Evolutionary conservation across 345 rosid species (phyloP).

Genomic region (Populus deltoides): DNA sequence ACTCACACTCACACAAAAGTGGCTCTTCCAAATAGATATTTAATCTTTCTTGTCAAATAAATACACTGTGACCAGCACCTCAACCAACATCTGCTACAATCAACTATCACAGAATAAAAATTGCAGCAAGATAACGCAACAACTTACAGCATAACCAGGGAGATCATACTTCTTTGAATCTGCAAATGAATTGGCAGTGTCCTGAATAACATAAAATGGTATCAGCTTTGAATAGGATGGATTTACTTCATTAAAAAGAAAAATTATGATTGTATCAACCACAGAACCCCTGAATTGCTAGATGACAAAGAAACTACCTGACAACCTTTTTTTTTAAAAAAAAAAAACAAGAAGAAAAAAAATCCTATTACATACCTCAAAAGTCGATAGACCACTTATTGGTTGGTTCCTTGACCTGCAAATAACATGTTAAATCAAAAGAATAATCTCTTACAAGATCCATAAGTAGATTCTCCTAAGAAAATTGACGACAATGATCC

Average conservation of each 20-base stretch:
- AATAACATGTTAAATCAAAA: conserved; percentile 16
- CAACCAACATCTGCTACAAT: neutral
- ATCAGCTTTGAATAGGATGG: neutral
- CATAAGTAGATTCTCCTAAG: neutral
- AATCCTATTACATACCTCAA: conserved; percentile 37
- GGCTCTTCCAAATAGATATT: neutral
- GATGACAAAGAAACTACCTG: neutral
- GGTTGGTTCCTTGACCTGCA: conserved; percentile 37
- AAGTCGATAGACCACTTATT: conserved; percentile 28
- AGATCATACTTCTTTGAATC: conserved; percentile 63
- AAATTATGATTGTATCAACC: neutral
- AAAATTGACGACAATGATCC: neutral
- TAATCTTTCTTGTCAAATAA: neutral
- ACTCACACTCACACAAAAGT: neutral
- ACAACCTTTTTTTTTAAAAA: neutral
- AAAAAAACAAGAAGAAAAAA: neutral
- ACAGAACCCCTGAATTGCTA: neutral
- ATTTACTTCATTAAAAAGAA: neutral
- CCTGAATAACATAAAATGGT: conserved; percentile 37
- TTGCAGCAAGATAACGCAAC: neutral
- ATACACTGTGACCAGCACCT: neutral
- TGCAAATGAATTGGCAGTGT: conserved; percentile 26
- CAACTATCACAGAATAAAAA: neutral
- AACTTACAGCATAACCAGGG: conserved; percentile 80
- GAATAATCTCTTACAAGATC: neutral